Conservation (phyloP, 768 basidiomycete species). For the Gautieria morchelliformis region DNA sequence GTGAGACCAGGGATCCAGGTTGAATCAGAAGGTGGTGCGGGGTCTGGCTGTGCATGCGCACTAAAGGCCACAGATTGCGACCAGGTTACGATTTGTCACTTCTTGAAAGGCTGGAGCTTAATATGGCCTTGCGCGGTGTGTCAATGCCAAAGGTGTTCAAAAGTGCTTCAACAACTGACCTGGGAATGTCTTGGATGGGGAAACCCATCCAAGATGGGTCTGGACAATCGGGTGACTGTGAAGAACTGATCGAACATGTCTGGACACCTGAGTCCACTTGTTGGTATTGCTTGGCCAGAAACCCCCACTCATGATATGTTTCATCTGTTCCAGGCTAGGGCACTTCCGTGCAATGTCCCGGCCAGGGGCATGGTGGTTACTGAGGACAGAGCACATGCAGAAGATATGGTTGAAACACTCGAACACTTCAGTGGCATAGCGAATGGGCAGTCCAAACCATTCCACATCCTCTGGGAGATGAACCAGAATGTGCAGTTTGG, state of each 20-base stretch:
- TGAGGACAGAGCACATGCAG: constrained; percentile 5
- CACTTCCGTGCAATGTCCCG: constrained; percentile 8
- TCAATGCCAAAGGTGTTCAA: neutral
- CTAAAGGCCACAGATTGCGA: too few relatives aligned
- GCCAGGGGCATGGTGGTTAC: constrained; percentile 10
- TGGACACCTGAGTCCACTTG: constrained; percentile 11
- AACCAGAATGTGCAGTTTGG: constrained; percentile 26
- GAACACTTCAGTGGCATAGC: too few relatives aligned
- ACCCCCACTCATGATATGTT: constrained; percentile 25
- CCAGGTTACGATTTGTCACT: too few relatives aligned
- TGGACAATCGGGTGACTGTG: constrained; percentile 13
- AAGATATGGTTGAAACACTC: constrained; percentile 11
- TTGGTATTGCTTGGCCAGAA: constrained; percentile 6
- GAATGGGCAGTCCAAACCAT: constrained; percentile 25
- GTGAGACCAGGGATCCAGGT: too few relatives aligned
- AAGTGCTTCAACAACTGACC: neutral
- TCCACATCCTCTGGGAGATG: constrained; percentile 21
- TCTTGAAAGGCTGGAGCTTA: too few relatives aligned
- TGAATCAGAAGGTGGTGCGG: too few relatives aligned
- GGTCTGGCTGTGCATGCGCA: too few relatives aligned
- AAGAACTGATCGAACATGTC: constrained; percentile 11
- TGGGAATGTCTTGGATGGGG: neutral
- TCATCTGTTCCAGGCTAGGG: constrained; percentile 16
- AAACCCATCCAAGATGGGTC: constrained; percentile 15
- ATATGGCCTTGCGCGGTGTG: neutral